Evolutionary conservation across 306 rosid species (phyloP), one percentile per base, ranked within the genome.

Genomic region (Clitoria ternatea): DNA sequence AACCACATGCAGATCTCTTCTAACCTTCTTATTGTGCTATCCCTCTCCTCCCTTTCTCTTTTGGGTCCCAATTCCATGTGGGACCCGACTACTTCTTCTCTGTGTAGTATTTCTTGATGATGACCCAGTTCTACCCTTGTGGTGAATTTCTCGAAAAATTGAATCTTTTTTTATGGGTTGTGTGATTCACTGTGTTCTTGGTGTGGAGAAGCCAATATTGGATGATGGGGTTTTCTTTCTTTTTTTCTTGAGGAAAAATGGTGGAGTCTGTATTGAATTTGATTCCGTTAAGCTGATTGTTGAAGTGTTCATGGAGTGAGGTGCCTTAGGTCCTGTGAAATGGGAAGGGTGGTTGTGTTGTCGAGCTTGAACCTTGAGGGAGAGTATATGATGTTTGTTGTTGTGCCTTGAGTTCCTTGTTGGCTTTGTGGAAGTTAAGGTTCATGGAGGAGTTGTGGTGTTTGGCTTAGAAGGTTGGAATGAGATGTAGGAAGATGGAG

Each of bases 1-100:
- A 37, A 7, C 75, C 81, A 78, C 81, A 78, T 71, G 78, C 64
- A 60, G 75, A 78, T 78, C 78, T 64, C 78, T 77, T 64, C 24
- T 48, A 27, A 37, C 76, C 63, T 32, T 73, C 73, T 53, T 61
- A 64, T 6, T 15, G 2, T 70, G 27, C 53, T 18, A 32, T 18
- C 39, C 22, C 37, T 43, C 42, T 33, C 73, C 3, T 42, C 66
- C 3, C 9, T 20, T 43, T 26, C 32, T 20, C 59, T 53, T 45
- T 23, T 61, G 75, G 73, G 33, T 66, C 65, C 61, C 57, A 13
- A 59, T 29, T 57, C 14, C 40, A 2, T 4, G 43, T 44, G 81
- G 72, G 68, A 36, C 59, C 78, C 67, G 26, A 18, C n/a, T 53
- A 43, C 24, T 40, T 26, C 20, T 26, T 12, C 66, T 66, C 17